These are phyloP conservation scores for Epicoccum nigrum DNA, from an alignment of 2,329 filamentous ascomycete species.

Conservation along the genomic window DNA sequence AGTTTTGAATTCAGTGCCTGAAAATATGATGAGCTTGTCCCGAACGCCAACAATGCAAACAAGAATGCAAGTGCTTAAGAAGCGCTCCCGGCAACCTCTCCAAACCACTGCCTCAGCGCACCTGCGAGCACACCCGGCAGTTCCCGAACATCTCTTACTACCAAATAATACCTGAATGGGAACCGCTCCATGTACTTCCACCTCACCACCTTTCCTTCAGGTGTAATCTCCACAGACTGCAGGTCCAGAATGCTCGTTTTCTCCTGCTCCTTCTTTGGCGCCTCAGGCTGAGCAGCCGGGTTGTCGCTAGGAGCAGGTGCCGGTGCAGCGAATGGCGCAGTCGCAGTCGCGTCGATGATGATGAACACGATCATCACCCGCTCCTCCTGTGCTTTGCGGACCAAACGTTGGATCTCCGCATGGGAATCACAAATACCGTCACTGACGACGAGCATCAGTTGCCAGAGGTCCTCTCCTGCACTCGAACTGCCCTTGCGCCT, in stretches of 20 bases:
- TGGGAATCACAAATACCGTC: slow-evolving; percentile 94
- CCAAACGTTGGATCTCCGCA: slow-evolving; percentile 77
- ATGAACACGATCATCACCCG: slow-evolving; percentile 98
- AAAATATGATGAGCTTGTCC: not conserved
- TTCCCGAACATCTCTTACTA: slow-evolving; percentile 90
- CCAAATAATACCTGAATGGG: slow-evolving; percentile 95
- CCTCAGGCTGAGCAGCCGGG: slow-evolving; percentile 12
- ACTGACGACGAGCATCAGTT: slow-evolving; percentile 89
- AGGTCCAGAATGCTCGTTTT: slow-evolving; percentile 81
- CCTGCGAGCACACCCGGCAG: slow-evolving; percentile 86
- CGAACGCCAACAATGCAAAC: slow-evolving; percentile 2
- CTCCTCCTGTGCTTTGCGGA: slow-evolving; percentile 88
- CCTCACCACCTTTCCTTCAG: slow-evolving; percentile 74
- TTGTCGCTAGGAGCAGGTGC: slow-evolving; percentile 5
- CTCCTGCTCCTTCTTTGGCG: slow-evolving; percentile 52
- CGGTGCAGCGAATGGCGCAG: slow-evolving; percentile 15
- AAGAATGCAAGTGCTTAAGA: no score
- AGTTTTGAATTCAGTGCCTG: not conserved
- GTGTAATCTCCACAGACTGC: slow-evolving; percentile 82
- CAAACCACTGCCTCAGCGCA: slow-evolving; percentile 94
- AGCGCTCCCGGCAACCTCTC: slow-evolving; percentile 63
- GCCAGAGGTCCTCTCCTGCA: slow-evolving; percentile 79
- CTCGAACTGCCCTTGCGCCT: slow-evolving; percentile 61
- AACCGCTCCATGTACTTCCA: slow-evolving; percentile 94
- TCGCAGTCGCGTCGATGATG: slow-evolving; percentile 74